Base-by-base conservation (phyloP, 257 asterid species). In the Ballota nigra region DNA sequence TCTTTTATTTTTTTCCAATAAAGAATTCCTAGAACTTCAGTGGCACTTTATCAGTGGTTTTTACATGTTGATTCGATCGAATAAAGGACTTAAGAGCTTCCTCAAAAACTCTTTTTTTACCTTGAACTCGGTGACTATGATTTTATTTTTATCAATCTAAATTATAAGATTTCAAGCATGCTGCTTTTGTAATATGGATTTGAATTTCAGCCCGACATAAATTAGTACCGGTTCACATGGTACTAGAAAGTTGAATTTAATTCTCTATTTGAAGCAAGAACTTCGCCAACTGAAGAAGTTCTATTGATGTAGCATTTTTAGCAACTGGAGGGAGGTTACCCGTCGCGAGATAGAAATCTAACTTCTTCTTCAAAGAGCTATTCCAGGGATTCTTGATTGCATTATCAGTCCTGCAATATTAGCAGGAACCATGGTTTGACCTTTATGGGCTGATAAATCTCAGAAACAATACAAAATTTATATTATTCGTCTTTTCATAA, bases 341-440 rank as follows among this genome's bases (percentile, higher is more conserved):
- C 10, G 97, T 91, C 59, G 95, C 95, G 75, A 84, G 68, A 84
- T 89, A 91, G 81, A 91, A 86, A 78, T 94, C 98, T n/a, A 83
- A 70, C 85, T 91, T 94, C 84, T 94, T 94, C 86, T 88, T 94
- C 78, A 94, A 77, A 77, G 98, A 94, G 84, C 99, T 94, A 73
- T 94, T 94, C 99, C 99, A 94, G 76, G 91, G 99, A 85, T 94
- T 94, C 93, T 94, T 94, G 83, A 94, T 92, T 72, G 97, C 91
- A 80, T 94, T 94, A 74, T 94, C 97, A 29, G 99, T 91, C 89
- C 99, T 94, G 92, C 83, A 77, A 45, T n/a, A 28, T 34, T 24
- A 76, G 12, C 13, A 18, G 69, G 28, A 52, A 61, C 29, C 24
- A 28, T 55, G n/a, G 0, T 31, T 31, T 2, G 36, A 69, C 68